Conservation (phyloP, 306 rosid species). For the Lathyrus oleraceus region DNA sequence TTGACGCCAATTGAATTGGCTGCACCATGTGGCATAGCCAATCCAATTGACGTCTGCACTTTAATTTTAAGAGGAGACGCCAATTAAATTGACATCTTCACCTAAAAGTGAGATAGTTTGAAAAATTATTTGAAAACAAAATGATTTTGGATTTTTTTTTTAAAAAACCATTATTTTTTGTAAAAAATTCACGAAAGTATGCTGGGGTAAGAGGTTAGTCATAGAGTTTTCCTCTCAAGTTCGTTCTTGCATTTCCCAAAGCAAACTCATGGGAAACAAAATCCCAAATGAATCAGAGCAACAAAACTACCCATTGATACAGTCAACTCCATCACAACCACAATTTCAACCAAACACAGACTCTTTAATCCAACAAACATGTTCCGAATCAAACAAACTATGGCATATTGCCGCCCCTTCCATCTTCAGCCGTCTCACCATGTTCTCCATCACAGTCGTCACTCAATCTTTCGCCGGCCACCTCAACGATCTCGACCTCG, state of each 20-base stretch:
- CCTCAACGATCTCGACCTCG: conserved; percentile 63
- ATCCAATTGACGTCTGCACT: no score
- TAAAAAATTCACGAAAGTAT: no score
- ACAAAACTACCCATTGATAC: conserved; percentile 35
- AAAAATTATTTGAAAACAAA: no score
- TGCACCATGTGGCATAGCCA: no score
- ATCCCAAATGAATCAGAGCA: conserved; percentile 2
- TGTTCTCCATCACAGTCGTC: conserved; percentile 70
- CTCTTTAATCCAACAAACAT: conserved; percentile 39
- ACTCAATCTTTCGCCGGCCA: conserved; percentile 72
- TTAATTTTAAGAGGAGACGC: no score
- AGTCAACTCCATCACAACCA: conserved; percentile 8
- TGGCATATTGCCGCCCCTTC: conserved; percentile 74
- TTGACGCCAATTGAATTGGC: no score
- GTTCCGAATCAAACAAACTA: conserved; percentile 53
- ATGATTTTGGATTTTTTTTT: no score
- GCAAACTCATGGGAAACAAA: not conserved
- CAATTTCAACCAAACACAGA: not conserved
- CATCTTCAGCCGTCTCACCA: conserved; percentile 72
- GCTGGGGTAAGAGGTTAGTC: no score
- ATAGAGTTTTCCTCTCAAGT: no score
- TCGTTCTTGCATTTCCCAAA: not conserved
- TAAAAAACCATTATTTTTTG: no score
- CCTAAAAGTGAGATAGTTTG: no score
- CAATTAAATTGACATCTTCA: no score